These are phyloP conservation scores for Apocynum venetum DNA, from an alignment of 257 asterid species.

Conservation along the genomic window DNA sequence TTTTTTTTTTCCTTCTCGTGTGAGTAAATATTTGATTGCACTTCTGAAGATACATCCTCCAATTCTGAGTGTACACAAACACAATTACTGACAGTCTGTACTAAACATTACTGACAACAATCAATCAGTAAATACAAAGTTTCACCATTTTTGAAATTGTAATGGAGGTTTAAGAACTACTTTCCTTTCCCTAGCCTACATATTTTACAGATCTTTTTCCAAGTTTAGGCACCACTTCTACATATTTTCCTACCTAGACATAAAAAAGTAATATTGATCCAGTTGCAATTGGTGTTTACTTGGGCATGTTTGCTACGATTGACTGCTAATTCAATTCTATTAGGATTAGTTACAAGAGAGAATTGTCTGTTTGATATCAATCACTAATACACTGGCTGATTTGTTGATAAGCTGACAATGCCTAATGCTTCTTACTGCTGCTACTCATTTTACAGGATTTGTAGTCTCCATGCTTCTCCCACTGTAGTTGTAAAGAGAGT, in stretches of 20 bases:
- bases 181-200: not conserved
- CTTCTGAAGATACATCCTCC: too few relatives aligned
- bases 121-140: not conserved
- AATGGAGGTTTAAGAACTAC: not conserved
- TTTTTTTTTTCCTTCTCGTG: too few relatives aligned
- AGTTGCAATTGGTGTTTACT: not conserved
- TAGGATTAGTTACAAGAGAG: not conserved
- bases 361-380: not conserved
- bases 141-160: not conserved
- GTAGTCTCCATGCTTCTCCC: not conserved
- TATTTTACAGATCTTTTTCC: not conserved
- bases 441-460: not conserved
- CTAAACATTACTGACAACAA: too few relatives aligned
- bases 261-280: not conserved
- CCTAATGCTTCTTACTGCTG: not conserved
- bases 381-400: not conserved
- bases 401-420: not conserved
- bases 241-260: not conserved
- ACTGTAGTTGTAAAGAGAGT: not conserved
- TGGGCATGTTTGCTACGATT: not conserved
- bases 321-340: not conserved
- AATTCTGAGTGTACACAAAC: too few relatives aligned
- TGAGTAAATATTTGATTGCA: too few relatives aligned
- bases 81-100: too few relatives aligned
- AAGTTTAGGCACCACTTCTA: not conserved